Evolutionary conservation across 169 alveolate genomes (phyloP), one percentile per base, ranked within the genome.

Genomic region (Plasmodium inui): DNA sequence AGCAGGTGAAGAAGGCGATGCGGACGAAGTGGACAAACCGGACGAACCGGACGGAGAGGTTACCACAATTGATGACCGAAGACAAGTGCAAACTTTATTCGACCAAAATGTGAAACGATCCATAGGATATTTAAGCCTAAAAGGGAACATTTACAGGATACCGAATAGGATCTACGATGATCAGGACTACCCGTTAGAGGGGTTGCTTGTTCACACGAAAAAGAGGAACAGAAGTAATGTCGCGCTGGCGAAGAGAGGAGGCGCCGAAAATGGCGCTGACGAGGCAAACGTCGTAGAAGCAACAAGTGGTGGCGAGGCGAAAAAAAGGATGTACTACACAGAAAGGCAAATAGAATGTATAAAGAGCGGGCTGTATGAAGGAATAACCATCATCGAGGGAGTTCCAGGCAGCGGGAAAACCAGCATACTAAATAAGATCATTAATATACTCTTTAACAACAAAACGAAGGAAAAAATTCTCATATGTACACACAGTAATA

Each of bases 331-430:
- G 88, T 94, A 94, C 93, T 97, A 91, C 84, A 97, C 98, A 37
- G 95, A 95, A 71, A 93, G 96, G 44, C 98, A 98, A 96, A 95
- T 97, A n/a, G 98, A 97, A 80, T 97, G 98, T 9, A 97, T 98
- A 80, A 93, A 97, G 28, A 96, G 98, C 76, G 99, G 99, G 8
- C 96, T 98, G 84, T 96, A 97, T 92, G 97, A 96, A 46, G 99
- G 99, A 1, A 78, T 98, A 80, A 98, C 99, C 26, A 79, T 98
- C 92, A 97, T 98, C 26, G 98, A 98, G 53, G 99, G 99, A 6
- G 99, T 99, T 9, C 99, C 99, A 0, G 99, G 99, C 7, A 93
- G 97, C 26, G 98, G 98, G 14, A 98, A 98, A 93, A 98, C 99
- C 5, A 99, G 98, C 92, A 97, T 97, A 1, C 98, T 98, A 3